A percentile compares a stretch with the other conserved stretches of the same genome.
Conservation (phyloP, 345 rosid species). For the Lenwebbia sp. region DNA sequence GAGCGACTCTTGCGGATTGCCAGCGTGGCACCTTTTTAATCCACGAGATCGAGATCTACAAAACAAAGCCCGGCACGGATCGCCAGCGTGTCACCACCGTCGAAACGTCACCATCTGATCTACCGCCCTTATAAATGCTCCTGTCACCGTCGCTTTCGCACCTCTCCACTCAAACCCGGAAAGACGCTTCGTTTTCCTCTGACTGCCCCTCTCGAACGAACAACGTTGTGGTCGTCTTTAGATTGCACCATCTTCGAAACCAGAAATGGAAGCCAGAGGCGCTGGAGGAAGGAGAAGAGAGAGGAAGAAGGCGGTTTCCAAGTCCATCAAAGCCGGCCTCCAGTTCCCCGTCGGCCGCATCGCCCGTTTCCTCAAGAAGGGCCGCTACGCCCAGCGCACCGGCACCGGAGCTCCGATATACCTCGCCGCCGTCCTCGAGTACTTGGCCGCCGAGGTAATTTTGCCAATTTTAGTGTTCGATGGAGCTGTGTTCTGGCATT, state of each 20-base stretch:
- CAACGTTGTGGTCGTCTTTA: neutral
- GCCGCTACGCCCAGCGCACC: constrained; percentile 49
- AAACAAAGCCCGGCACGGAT: neutral
- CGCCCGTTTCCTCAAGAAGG: constrained; percentile 60
- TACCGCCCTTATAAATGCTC: neutral
- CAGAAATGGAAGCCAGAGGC: constrained; percentile 47
- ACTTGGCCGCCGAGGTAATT: constrained; percentile 67
- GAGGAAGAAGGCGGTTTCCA: constrained; percentile 48
- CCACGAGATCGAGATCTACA: neutral
- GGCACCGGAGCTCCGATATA: constrained; percentile 69
- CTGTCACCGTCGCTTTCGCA: neutral
- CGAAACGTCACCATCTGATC: neutral
- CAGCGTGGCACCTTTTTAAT: constrained; percentile 4
- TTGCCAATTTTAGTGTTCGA: neutral
- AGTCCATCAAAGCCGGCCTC: constrained; percentile 60
- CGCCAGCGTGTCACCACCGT: constrained; percentile 7
- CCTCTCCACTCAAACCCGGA: neutral
- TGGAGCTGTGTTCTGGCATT: too few species aligned
- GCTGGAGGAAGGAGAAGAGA: constrained; percentile 57
- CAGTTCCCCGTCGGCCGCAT: constrained; percentile 80
- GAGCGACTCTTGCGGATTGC: neutral
- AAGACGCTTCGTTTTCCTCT: neutral
- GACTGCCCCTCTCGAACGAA: too few species aligned
- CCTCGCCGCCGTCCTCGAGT: constrained; percentile 75
- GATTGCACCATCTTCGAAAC: neutral